A percentile compares a stretch with the other conserved stretches of the same genome.
phyloP scores from a whole-genome alignment of 2,329 filamentous ascomycete genomes.

The Chaetomium globosum region DNA sequence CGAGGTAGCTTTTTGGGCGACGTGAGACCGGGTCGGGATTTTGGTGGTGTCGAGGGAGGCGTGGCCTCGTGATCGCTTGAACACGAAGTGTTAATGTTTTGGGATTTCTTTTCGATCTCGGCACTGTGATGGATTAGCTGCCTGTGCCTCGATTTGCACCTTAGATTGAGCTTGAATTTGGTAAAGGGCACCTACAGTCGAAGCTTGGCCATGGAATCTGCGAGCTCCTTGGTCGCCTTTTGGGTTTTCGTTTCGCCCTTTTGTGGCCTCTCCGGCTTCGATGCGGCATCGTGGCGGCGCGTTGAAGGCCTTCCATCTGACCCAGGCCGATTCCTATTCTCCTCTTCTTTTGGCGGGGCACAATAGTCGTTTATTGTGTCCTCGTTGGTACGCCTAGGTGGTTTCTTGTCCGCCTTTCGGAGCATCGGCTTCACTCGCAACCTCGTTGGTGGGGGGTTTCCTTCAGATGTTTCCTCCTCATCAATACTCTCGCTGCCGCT shows the following conservation, averaged over 20 bases:
- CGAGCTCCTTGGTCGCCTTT: constrained; percentile 23
- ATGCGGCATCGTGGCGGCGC: neutral
- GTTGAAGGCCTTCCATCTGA: neutral
- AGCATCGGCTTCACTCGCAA: constrained; percentile 13
- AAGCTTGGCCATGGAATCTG: constrained; percentile 32
- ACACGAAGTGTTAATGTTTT: too few relatives aligned
- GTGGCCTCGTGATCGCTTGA: constrained; percentile 4
- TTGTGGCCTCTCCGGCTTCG: neutral
- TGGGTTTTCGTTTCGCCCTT: neutral
- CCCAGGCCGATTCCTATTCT: neutral
- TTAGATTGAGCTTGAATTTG: neutral
- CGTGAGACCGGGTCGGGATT: constrained; percentile 35
- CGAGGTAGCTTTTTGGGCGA: constrained; percentile 44
- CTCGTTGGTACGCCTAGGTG: neutral
- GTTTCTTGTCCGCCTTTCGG: neutral
- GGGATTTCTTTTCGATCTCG: neutral
- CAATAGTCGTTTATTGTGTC: neutral
- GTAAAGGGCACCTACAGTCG: constrained; percentile 26
- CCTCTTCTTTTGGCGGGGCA: neutral
- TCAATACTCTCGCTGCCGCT: constrained; percentile 22
- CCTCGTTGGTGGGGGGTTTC: constrained; percentile 11
- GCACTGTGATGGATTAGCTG: constrained; percentile 12
- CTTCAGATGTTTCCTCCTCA: constrained; percentile 10
- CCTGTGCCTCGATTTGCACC: neutral
- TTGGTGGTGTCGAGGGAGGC: constrained; percentile 32